Conservation (phyloP, 208 protist species). For the Leishmania aethiopica region DNA sequence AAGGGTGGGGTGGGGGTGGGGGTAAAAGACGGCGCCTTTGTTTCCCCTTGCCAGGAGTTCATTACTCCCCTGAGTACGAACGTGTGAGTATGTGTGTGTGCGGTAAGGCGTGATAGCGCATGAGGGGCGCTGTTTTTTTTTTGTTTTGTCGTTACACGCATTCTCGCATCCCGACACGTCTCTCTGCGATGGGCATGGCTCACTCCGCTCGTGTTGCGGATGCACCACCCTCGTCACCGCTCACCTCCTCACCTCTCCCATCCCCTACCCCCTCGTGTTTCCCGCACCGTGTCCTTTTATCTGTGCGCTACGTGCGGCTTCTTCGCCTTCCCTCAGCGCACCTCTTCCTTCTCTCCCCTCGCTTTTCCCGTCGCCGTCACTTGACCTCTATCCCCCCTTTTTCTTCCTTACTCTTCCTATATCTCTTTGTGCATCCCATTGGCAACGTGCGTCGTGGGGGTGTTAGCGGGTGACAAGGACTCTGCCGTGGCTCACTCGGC, state of each 20-base stretch:
- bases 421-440: background rate
- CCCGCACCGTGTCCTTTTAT: background rate
- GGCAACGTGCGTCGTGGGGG: background rate
- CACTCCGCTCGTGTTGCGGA: background rate
- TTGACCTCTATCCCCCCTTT: background rate
- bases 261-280: background rate
- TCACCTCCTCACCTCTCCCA: background rate
- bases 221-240: background rate
- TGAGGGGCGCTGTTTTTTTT: background rate
- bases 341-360: too few relatives aligned
- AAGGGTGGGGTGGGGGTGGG: too few relatives aligned
- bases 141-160: background rate
- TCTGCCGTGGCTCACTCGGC: background rate
- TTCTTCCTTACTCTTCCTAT: background rate
- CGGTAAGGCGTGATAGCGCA: too few relatives aligned
- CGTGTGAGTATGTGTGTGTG: background rate
- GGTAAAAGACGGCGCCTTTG: too few relatives aligned
- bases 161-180: background rate
- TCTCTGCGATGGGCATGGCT: background rate
- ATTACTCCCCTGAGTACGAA: background rate
- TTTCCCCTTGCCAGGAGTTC: background rate
- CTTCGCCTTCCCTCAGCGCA: background rate
- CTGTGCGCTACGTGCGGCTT: background rate
- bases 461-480: background rate
- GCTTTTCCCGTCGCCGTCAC: background rate